phyloP scores from a whole-genome alignment of 306 rosid species.

The Cicer cuneatum region DNA sequence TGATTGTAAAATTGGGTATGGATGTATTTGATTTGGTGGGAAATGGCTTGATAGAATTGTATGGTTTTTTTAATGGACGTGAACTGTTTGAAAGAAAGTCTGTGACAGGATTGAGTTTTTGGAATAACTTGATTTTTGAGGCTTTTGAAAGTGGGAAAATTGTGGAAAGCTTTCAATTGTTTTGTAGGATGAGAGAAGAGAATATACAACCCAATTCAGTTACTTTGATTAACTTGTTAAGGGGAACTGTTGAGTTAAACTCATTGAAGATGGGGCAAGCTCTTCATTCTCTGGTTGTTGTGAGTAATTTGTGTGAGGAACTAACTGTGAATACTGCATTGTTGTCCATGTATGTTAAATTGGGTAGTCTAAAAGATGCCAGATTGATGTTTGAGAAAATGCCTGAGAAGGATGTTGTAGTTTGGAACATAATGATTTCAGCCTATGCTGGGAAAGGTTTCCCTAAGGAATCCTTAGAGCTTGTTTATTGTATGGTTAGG shows the following conservation, averaged over 20 bases:
- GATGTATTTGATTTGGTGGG: slow-evolving; percentile 55
- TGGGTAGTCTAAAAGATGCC: slow-evolving; percentile 58
- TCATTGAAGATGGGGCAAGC: slow-evolving; percentile 53
- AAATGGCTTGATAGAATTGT: slow-evolving; percentile 51
- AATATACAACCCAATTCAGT: slow-evolving; percentile 50
- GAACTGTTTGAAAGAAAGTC: slow-evolving; percentile 42
- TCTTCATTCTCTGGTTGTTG: slow-evolving; percentile 58
- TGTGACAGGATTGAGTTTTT: slow-evolving; percentile 38
- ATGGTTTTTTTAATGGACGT: slow-evolving; percentile 42
- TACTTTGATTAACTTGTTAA: slow-evolving; percentile 54
- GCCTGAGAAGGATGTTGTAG: slow-evolving; percentile 71
- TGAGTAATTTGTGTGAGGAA: slow-evolving; percentile 55
- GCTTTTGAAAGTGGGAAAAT: slow-evolving; percentile 52
- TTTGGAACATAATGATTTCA: slow-evolving; percentile 80
- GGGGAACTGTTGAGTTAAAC: slow-evolving; percentile 54
- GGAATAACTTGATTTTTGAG: slow-evolving; percentile 54
- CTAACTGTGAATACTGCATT: slow-evolving; percentile 69
- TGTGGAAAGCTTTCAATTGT: slow-evolving; percentile 46
- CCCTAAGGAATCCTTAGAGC: slow-evolving; percentile 55
- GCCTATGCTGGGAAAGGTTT: slow-evolving; percentile 52
- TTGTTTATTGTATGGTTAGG: slow-evolving; percentile 61
- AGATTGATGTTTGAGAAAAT: slow-evolving; percentile 61
- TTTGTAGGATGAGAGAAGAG: slow-evolving; percentile 55
- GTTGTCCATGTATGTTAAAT: slow-evolving; percentile 70
- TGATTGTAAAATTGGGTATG: slow-evolving; percentile 65